Base-by-base conservation (phyloP, 106 monocot species). In the Narthecium ossifragum region DNA sequence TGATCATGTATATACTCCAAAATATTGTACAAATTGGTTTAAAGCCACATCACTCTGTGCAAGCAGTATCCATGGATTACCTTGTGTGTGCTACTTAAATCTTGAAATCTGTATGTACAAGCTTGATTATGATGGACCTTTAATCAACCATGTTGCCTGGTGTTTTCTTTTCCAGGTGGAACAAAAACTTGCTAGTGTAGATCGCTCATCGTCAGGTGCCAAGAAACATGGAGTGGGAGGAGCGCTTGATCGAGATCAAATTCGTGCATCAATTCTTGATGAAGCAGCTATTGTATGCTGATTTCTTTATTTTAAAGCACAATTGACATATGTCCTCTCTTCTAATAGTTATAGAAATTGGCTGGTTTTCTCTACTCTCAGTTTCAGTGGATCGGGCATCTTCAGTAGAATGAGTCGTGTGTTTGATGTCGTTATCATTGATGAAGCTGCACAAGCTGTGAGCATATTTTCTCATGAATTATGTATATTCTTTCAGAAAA, bases 361-460 rank as follows among this genome's bases (percentile, higher is more conserved):
- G 61, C 74, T 91, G 96, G 96, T 98, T 10, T 91, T 98, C 62
- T 84, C 96, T 9, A 98, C 96, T 56, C 91, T 98, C 23, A 88
- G 96, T 73, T 98, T 98, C 59, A 98, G 90, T 55, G 96, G 96
- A 29, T 98, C 96, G 41, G 6, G 81, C 54, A 39, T 80, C 39
- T 90, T 98, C 68, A 77, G 71, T 71, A 73, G 74, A 62, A 75
- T 82, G 87, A 84, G 79, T 69, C 81, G 84, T 32, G 65, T 63
- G 17, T 98, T 98, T 79, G 96, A 98, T 98, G 87, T 98, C 63
- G 96, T 98, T 45, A 91, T 98, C 69, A 98, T 98, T 34, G 96
- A 98, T 78, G 96, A 98, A 81, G 96, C 96, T 77, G 96, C 96
- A 66, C 96, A 98, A 78, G 96, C 96, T 46, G 96, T 98, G 81